Evolutionary conservation across 2,329 filamentous ascomycete genomes (phyloP).

Genomic region (Byssochlamys sp.): DNA sequence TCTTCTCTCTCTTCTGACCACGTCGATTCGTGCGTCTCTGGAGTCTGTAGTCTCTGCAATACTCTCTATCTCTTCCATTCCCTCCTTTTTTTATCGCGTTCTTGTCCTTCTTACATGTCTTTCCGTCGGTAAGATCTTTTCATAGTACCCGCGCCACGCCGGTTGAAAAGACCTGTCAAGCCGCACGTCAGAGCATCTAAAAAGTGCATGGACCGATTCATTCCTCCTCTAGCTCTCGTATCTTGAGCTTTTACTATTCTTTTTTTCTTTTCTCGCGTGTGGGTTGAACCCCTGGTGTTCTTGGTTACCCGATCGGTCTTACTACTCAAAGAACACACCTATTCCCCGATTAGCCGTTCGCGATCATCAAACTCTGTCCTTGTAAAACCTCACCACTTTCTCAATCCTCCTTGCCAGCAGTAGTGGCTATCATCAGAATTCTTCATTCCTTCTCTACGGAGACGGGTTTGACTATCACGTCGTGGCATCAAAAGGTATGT

Average conservation of each 20-base stretch:
- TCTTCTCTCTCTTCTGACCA: slow-evolving; percentile 4
- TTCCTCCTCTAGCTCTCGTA: neutral
- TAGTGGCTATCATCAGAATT: neutral
- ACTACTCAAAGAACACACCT: slow-evolving; percentile 12
- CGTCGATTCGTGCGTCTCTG: neutral
- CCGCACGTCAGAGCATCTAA: slow-evolving; percentile 1
- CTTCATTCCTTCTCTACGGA: slow-evolving; percentile 4
- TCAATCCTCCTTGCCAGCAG: neutral
- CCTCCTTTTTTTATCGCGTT: neutral
- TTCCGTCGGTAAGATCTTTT: slow-evolving; percentile 3
- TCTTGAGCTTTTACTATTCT: neutral
- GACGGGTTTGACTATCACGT: neutral
- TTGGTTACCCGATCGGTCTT: slow-evolving; percentile 3
- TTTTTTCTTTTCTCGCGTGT: neutral
- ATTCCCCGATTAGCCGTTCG: slow-evolving; percentile 19
- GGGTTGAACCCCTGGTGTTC: neutral
- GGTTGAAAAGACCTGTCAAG: neutral
- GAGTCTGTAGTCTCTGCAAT: neutral
- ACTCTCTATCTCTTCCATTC: slow-evolving; percentile 3
- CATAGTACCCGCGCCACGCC: slow-evolving; percentile 3
- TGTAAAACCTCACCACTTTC: neutral
- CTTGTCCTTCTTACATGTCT: neutral
- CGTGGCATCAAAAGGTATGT: slow-evolving; percentile 13
- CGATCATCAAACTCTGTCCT: slow-evolving; percentile 10
- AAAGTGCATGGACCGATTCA: neutral